These are phyloP conservation scores for Phytophthora europaea DNA, from an alignment of 352 stramenopile genomes.

Conservation along the genomic window DNA sequence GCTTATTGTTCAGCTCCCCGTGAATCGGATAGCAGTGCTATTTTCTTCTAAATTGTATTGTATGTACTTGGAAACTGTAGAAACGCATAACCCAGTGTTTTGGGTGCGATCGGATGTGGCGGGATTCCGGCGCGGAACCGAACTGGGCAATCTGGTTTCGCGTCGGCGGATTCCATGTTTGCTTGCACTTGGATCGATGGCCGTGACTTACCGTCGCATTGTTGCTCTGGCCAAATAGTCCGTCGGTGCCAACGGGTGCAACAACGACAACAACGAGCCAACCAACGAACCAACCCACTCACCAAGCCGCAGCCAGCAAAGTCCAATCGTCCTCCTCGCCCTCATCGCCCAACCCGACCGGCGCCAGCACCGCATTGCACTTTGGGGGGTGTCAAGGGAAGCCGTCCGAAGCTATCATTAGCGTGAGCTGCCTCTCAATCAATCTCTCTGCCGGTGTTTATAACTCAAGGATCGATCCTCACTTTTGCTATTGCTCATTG, in stretches of 20 bases:
- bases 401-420: constrained; percentile 47
- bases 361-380: constrained; percentile 14
- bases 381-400: constrained; percentile 20
- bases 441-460: constrained; percentile 43
- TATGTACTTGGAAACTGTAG: not conserved
- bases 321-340: constrained; percentile 31
- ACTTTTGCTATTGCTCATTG: not conserved
- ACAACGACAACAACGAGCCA: constrained; percentile 5
- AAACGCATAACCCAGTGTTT: constrained; percentile 4
- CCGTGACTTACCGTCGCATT: constrained; percentile 13
- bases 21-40: not conserved
- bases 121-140: constrained; percentile 20
- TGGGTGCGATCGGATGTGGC: constrained; percentile 3
- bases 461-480: constrained; percentile 14
- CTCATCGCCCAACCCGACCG: constrained; percentile 39
- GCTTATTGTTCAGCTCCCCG: not conserved
- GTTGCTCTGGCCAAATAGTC: constrained; percentile 33
- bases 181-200: not conserved
- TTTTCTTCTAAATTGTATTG: too few relatives aligned
- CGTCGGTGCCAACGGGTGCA: constrained; percentile 29
- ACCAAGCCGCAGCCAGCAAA: constrained; percentile 12
- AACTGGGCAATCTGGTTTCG: constrained; percentile 29
- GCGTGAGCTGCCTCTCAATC: constrained; percentile 35
- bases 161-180: constrained; percentile 15
- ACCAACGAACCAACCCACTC: not conserved